Evolutionary conservation across 805 yeast genomes (phyloP), one percentile per base, ranked within the genome.

Genomic region (Ogataea pignaliae): DNA sequence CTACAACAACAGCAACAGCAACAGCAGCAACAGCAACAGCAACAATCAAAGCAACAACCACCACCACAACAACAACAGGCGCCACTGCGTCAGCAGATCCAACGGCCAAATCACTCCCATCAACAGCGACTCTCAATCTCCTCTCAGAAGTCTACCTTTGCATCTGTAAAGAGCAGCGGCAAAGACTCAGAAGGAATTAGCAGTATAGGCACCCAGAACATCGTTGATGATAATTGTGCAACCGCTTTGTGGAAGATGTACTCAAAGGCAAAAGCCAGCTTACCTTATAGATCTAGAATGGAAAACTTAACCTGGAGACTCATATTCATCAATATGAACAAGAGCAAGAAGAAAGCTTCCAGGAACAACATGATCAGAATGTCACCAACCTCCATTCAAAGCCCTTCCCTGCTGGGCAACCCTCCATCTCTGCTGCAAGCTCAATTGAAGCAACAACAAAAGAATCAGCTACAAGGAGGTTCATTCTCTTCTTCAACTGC

Each of bases 221-320:
- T 37, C 14, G 52, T 56, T 36, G 65, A 71, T 50, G 72, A 66
- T 44, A 63, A 66, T 21, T 65, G 75, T 12, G 71, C 78, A 8
- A 71, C 75, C 33, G 72, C 79, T 5, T 64, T 88, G 17, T 89
- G 96, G 96, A 80, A 80, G 57, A 76, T 89, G 83, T 89, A 89
- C 64, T 72, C 83, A 41, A 77, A 76, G 51, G 95, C 95, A 13
- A 79, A 78, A 51, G 81, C 86, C 10, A 72, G 83, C 11, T 65
- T 89, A 34, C 95, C 96, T 1, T 81, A 86, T 60, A 75, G 77
- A 43, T 75, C 79, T 26, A 69, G 97, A 40, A 84, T 89, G 81
- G 88, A 85, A 57, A 89, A 89, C 59, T 64, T 88, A 43, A 81
- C 95, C 10, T 88, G 96, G 96, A 69, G 97, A 46, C 75, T 88